phyloP scores from a whole-genome alignment of 2,329 filamentous ascomycete genomes.

The Colletotrichum somersetense region DNA sequence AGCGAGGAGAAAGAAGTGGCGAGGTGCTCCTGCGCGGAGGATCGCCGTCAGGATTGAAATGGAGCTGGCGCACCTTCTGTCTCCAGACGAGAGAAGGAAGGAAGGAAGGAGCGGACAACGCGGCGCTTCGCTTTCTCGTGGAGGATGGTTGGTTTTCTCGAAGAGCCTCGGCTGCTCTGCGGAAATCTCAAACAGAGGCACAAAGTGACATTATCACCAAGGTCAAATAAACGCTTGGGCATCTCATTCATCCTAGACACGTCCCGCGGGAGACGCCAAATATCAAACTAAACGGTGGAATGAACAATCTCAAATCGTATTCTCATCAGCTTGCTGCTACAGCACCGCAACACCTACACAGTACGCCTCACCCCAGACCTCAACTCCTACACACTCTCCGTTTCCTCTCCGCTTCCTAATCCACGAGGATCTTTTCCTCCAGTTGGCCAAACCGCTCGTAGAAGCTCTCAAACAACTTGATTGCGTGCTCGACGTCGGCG shows the following conservation, averaged over 20 bases:
- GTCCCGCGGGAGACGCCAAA: not conserved
- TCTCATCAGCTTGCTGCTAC: constrained; percentile 10
- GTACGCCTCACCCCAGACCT: not conserved
- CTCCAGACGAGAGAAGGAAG: not conserved
- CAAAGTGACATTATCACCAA: no score
- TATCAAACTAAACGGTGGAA: not conserved
- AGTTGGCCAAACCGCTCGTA: constrained; percentile 86
- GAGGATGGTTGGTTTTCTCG: not conserved
- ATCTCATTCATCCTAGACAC: not conserved
- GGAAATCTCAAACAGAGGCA: not conserved
- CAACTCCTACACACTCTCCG: not conserved
- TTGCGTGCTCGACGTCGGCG: constrained; percentile 87
- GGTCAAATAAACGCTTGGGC: not conserved
- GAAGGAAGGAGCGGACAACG: not conserved
- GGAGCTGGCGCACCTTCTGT: not conserved
- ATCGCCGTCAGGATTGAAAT: not conserved
- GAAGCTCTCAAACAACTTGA: constrained; percentile 89
- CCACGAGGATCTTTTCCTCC: constrained; percentile 85
- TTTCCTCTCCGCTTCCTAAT: constrained; percentile 60
- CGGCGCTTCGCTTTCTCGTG: not conserved
- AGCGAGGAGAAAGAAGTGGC: not conserved
- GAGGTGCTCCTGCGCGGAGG: no score
- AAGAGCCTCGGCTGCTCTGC: not conserved
- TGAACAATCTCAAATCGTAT: not conserved
- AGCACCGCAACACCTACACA: constrained; percentile 21